Evolutionary conservation across 2,329 filamentous ascomycete species (phyloP).

Genomic region (Mycogone perniciosa): DNA sequence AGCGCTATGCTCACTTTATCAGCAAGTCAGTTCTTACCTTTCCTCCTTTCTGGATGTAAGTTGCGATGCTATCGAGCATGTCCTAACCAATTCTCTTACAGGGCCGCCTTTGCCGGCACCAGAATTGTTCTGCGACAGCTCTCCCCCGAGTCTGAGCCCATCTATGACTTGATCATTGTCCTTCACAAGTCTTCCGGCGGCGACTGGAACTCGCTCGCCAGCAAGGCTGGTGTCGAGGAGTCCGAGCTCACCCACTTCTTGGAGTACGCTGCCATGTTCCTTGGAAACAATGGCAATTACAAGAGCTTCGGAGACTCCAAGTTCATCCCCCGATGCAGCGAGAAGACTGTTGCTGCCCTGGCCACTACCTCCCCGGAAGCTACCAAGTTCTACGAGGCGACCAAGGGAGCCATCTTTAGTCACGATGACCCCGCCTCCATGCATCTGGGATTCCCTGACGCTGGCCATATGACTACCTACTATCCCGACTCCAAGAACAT

Average conservation of each 20-base stretch:
- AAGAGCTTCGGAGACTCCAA: conserved; percentile 84
- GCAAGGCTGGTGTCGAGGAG: conserved; percentile 57
- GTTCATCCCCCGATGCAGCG: conserved; percentile 66
- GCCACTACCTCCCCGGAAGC: conserved; percentile 56
- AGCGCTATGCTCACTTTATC: conserved; percentile 87
- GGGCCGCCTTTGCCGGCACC: conserved; percentile 69
- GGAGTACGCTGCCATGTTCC: conserved; percentile 71
- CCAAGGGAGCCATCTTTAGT: conserved; percentile 67
- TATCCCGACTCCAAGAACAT: conserved; percentile 72
- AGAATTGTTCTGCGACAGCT: conserved; percentile 75
- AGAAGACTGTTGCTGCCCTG: conserved; percentile 58
- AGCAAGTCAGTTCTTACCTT: conserved; percentile 53
- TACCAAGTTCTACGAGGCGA: conserved; percentile 58
- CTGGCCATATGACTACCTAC: conserved; percentile 74
- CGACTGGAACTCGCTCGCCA: conserved; percentile 62
- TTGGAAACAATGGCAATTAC: conserved; percentile 78
- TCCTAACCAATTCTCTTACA: conserved; percentile 26
- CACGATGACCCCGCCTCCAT: conserved; percentile 57
- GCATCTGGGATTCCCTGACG: conserved; percentile 69
- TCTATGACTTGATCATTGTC: conserved; percentile 73
- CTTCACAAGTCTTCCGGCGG: conserved; percentile 61
- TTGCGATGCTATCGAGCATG: not conserved
- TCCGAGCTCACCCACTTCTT: conserved; percentile 63
- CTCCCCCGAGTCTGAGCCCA: conserved; percentile 73
- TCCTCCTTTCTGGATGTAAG: not conserved